A percentile compares a stretch with the other conserved stretches of the same genome.
Evolutionary conservation across 2,329 filamentous ascomycete genomes (phyloP).

Genomic region (Botrytis sinoallii): DNA sequence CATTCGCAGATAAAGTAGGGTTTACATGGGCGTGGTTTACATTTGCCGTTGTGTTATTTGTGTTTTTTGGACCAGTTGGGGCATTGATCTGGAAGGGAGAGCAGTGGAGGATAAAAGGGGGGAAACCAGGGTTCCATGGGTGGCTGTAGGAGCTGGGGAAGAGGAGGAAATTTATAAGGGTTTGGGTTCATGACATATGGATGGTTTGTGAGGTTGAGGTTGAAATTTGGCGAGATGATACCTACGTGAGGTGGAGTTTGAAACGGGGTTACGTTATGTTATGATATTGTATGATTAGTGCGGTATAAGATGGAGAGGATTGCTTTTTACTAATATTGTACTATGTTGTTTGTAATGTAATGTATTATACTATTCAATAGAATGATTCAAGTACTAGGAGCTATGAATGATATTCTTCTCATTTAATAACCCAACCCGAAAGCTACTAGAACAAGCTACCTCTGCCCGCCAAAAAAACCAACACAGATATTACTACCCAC

Average conservation of each 20-base stretch:
- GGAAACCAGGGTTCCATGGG: slow-evolving; percentile 29
- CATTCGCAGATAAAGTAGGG: slow-evolving; percentile 27
- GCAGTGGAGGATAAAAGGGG: slow-evolving; percentile 28
- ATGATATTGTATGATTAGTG: background rate
- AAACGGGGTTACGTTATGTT: background rate
- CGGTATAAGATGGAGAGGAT: background rate
- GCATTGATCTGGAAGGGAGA: slow-evolving; percentile 33
- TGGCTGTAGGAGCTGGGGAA: slow-evolving; percentile 21
- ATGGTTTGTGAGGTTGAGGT: background rate
- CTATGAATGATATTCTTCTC: background rate
- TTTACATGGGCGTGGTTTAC: slow-evolving; percentile 33
- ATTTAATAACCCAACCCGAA: background rate
- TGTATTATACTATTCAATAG: background rate
- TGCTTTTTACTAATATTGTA: background rate
- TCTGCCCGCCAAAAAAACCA: background rate
- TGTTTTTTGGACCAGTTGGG: slow-evolving; percentile 30
- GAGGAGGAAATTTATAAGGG: background rate
- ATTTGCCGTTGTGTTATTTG: slow-evolving; percentile 29
- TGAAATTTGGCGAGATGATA: background rate
- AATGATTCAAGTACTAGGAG: background rate
- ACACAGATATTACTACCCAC: background rate
- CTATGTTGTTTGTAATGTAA: background rate
- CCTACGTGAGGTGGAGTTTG: background rate
- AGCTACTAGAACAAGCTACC: background rate
- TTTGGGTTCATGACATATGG: background rate